Evolutionary conservation across 2,329 filamentous ascomycete genomes (phyloP).

Genomic region (Aspergillus terreus): DNA sequence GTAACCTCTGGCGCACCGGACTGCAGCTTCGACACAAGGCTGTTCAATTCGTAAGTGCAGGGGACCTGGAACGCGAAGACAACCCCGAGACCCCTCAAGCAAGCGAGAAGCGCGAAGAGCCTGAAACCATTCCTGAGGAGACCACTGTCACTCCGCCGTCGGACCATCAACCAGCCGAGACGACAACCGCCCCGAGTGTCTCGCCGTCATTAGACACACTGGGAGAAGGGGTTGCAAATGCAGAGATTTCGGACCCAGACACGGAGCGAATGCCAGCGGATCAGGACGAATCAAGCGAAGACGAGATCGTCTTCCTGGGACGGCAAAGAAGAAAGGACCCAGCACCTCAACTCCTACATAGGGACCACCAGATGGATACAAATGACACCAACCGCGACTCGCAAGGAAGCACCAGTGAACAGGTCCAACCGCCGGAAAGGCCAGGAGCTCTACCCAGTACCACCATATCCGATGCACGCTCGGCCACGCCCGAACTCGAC

Average conservation of each 20-base stretch:
- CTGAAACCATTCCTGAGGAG: not conserved
- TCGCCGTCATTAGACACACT: not conserved
- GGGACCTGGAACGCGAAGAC: conserved; percentile 34
- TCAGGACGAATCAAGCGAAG: conserved; percentile 63
- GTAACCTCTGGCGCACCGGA: conserved; percentile 46
- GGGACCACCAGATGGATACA: not conserved
- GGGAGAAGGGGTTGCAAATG: conserved; percentile 24
- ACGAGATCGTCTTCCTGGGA: conserved; percentile 47
- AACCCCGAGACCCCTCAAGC: conserved; percentile 13
- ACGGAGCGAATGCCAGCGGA: conserved; percentile 32
- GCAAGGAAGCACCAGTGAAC: not conserved
- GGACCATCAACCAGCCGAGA: not conserved
- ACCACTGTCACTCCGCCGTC: not conserved
- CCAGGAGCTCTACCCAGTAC: too few species aligned
- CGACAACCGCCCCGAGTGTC: not conserved
- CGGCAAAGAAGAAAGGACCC: conserved; percentile 20
- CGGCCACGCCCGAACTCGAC: not conserved
- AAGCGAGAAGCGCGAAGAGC: not conserved
- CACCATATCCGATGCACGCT: not conserved
- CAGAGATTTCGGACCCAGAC: conserved; percentile 5
- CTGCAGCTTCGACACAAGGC: conserved; percentile 53
- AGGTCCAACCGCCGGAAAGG: not conserved
- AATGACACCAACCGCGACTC: too few species aligned
- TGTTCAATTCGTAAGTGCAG: conserved; percentile 61
- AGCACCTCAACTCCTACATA: not conserved